phyloP scores from a whole-genome alignment of 1,284 basidiomycete genomes.

The Sanghuangporus sanghuang region DNA sequence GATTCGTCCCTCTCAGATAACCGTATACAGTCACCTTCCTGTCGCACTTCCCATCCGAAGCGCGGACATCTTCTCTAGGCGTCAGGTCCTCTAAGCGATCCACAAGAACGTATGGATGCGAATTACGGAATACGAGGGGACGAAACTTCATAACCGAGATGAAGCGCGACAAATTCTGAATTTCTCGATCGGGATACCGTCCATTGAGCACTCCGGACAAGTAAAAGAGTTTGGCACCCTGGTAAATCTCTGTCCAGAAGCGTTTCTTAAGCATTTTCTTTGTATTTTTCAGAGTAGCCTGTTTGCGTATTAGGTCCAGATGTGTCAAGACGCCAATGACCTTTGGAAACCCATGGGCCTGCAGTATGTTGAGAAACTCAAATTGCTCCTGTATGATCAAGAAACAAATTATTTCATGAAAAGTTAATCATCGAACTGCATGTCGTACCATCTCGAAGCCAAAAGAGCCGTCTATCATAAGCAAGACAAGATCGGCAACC shows the following conservation, averaged over 20 bases:
- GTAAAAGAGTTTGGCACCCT: conserved; percentile 98
- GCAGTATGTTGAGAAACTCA: conserved; percentile 96
- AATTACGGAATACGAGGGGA: conserved; percentile 92
- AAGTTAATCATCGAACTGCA: neutral
- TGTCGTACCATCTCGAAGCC: conserved; percentile 93
- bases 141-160: conserved; percentile 99
- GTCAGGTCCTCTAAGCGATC: conserved; percentile 97
- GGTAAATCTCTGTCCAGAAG: conserved; percentile 99
- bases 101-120: conserved; percentile 93
- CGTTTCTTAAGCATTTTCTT: conserved; percentile 97
- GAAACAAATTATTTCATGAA: neutral
- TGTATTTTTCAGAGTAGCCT: conserved; percentile 80
- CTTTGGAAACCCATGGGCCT: conserved; percentile 97
- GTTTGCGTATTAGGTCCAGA: conserved; percentile 95
- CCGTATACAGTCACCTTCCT: conserved; percentile 92
- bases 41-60: conserved; percentile 81
- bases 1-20: conserved; percentile 89
- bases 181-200: conserved; percentile 96
- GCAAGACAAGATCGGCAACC: conserved; percentile 90
- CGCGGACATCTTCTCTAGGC: conserved; percentile 76
- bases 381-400: conserved; percentile 80
- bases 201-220: conserved; percentile 97
- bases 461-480: conserved; percentile 98
- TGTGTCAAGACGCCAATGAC: conserved; percentile 96
- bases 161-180: conserved; percentile 93